phyloP scores from a whole-genome alignment of 2,329 filamentous ascomycete species.

The Fusarium sp. region DNA sequence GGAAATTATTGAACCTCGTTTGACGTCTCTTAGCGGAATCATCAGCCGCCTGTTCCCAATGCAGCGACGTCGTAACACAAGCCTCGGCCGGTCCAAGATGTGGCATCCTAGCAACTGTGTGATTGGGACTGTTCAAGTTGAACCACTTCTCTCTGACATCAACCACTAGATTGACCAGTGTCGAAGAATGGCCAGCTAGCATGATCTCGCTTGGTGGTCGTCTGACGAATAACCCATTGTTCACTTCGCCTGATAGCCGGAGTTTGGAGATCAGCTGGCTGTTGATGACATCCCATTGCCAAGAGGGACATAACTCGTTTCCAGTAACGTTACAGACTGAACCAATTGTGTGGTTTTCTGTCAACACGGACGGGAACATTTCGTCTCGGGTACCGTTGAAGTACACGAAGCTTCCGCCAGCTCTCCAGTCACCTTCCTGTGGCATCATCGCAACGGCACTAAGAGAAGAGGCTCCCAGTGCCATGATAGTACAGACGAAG shows the following conservation, averaged over 20 bases:
- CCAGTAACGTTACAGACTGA: conserved; percentile 18
- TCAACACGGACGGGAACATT: conserved; percentile 19
- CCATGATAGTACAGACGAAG: conserved; percentile 31
- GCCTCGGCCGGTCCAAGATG: conserved; percentile 32
- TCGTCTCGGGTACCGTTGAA: conserved; percentile 27
- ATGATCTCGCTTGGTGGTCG: conserved; percentile 27
- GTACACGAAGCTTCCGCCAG: conserved; percentile 34
- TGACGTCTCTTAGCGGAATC: conserved; percentile 20
- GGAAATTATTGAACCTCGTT: conserved; percentile 27
- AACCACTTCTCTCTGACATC: conserved; percentile 32
- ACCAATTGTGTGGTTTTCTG: conserved; percentile 14
- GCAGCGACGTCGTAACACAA: conserved; percentile 29
- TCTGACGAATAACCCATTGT: conserved; percentile 23
- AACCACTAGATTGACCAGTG: conserved; percentile 20
- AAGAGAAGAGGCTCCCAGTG: conserved; percentile 34
- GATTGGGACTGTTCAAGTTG: conserved; percentile 32
- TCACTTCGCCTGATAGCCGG: conserved; percentile 18
- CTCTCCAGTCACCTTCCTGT: conserved; percentile 34
- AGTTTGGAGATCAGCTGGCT: conserved; percentile 34
- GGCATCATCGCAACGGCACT: conserved; percentile 41
- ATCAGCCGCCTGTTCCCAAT: conserved; percentile 34
- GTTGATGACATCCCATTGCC: conserved; percentile 39
- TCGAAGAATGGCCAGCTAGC: conserved; percentile 17
- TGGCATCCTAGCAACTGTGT: conserved; percentile 36
- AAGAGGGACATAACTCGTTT: conserved; percentile 33